Conservation (phyloP, 805 yeast genomes). For the Ogataea dorogensis region DNA sequence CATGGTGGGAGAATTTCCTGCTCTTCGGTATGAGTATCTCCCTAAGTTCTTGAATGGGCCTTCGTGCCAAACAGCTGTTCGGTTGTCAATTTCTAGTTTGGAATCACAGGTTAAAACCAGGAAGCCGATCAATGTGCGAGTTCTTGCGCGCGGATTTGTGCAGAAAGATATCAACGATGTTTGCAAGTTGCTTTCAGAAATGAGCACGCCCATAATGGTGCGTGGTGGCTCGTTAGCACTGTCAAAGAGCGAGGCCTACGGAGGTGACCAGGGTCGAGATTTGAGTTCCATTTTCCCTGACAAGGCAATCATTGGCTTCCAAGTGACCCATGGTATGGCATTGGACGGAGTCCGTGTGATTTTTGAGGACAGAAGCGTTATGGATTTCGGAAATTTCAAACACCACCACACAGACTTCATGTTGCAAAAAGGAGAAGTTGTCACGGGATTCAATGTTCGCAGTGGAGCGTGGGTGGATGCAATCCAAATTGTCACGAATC, state of each 20-base stretch:
- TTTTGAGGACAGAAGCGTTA: constrained; percentile 27
- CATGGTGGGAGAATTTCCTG: constrained; percentile 57
- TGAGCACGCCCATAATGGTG: constrained; percentile 16
- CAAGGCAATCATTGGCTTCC: constrained; percentile 43
- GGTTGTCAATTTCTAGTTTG: constrained; percentile 3
- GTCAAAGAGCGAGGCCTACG: constrained; percentile 25
- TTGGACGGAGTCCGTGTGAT: constrained; percentile 76
- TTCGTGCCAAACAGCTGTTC: constrained; percentile 36
- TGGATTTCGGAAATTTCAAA: constrained; percentile 53
- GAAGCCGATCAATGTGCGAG: constrained; percentile 47
- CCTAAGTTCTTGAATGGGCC: constrained; percentile 56
- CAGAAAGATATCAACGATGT: constrained; percentile 53
- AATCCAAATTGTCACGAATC: constrained; percentile 66
- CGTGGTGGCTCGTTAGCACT: constrained; percentile 16
- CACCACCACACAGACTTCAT: constrained; percentile 52
- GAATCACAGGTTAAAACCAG: constrained; percentile 2
- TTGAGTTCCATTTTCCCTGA: constrained; percentile 18
- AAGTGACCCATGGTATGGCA: constrained; percentile 73
- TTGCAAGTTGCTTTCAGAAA: constrained; percentile 30
- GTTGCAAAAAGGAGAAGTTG: constrained; percentile 55
- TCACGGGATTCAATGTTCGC: constrained; percentile 61
- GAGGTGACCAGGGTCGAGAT: constrained; percentile 22
- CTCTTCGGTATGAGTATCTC: constrained; percentile 58
- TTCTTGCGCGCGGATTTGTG: constrained; percentile 62
- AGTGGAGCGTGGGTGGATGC: constrained; percentile 92